Evolutionary conservation across 345 rosid species (phyloP).

Genomic region (Citrus reticulata): DNA sequence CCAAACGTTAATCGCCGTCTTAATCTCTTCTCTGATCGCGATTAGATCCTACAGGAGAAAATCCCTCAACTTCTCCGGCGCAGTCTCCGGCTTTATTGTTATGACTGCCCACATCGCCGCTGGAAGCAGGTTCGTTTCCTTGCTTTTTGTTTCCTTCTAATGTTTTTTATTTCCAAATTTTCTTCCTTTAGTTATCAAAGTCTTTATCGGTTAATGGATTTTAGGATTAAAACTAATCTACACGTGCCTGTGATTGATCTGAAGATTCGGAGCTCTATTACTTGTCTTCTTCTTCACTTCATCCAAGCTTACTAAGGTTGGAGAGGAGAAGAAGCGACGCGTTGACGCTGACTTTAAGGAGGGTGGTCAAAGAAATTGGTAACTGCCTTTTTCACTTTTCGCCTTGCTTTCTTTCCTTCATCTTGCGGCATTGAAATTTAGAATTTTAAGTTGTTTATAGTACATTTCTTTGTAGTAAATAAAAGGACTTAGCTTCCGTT

Average conservation of each 20-base stretch:
- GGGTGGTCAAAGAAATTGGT: conserved; percentile 98
- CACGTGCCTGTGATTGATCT: neutral
- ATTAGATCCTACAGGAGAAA: conserved; percentile 64
- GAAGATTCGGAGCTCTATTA: conserved; percentile 80
- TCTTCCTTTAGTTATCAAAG: neutral
- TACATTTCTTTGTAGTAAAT: too few species aligned
- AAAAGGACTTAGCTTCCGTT: too few species aligned
- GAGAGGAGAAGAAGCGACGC: conserved; percentile 75
- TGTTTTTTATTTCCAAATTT: neutral
- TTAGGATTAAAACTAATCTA: neutral
- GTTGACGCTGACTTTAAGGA: conserved; percentile 84
- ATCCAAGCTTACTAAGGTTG: conserved; percentile 87
- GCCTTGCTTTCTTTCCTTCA: neutral
- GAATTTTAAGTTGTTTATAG: neutral
- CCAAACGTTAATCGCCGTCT: conserved; percentile 44
- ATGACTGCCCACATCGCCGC: conserved; percentile 67
- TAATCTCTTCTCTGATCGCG: conserved; percentile 55
- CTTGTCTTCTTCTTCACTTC: conserved; percentile 80
- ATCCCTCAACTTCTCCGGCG: conserved; percentile 84
- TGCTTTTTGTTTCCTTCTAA: neutral
- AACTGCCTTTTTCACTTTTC: neutral
- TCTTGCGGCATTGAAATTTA: neutral
- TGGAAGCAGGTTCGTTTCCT: conserved; percentile 50
- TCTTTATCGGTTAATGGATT: neutral
- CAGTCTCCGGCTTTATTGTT: conserved; percentile 70